Evolutionary conservation across 495 filamentous ascomycete species (phyloP).

Genomic region (Hyphodiscus hymeniophilus): DNA sequence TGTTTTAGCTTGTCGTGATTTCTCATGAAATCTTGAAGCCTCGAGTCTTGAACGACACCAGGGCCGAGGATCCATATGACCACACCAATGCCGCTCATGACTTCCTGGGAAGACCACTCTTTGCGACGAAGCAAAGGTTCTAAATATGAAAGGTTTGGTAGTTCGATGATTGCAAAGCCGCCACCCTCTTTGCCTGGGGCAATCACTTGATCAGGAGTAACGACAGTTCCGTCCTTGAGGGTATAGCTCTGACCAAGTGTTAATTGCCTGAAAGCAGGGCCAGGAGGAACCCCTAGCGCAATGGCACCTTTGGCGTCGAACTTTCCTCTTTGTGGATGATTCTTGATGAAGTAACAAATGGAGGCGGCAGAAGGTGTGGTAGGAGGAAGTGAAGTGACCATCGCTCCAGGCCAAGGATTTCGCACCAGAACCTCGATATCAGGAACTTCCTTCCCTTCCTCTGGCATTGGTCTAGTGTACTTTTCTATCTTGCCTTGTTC

Average conservation of each 20-base stretch:
- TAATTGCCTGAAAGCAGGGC: slow-evolving; percentile 42
- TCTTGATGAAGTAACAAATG: slow-evolving; percentile 78
- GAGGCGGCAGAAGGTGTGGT: slow-evolving; percentile 56
- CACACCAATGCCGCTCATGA: slow-evolving; percentile 57
- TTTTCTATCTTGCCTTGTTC: slow-evolving; percentile 52
- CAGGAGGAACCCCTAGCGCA: slow-evolving; percentile 46
- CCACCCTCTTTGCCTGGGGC: slow-evolving; percentile 33
- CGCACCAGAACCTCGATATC: slow-evolving; percentile 69
- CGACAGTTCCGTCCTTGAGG: slow-evolving; percentile 43
- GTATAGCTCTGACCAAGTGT: slow-evolving; percentile 41
- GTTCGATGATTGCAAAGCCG: slow-evolving; percentile 72
- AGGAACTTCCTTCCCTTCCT: slow-evolving; percentile 36
- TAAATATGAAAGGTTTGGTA: slow-evolving; percentile 63
- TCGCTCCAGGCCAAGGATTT: slow-evolving; percentile 74
- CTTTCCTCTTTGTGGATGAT: slow-evolving; percentile 66
- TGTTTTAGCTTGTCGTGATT: slow-evolving; percentile 55
- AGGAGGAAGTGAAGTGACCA: slow-evolving; percentile 52
- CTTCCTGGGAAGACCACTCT: slow-evolving; percentile 61
- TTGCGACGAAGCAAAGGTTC: slow-evolving; percentile 53
- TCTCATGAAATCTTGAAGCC: slow-evolving; percentile 60
- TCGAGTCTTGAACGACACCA: slow-evolving; percentile 51
- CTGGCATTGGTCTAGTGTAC: slow-evolving; percentile 60
- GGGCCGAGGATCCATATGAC: slow-evolving; percentile 77
- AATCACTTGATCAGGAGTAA: slow-evolving; percentile 48
- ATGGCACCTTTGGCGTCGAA: slow-evolving; percentile 60